Evolutionary conservation across 352 stramenopile species (phyloP), one percentile per base, ranked within the genome.

Genomic region (Pythium oligandrum): DNA sequence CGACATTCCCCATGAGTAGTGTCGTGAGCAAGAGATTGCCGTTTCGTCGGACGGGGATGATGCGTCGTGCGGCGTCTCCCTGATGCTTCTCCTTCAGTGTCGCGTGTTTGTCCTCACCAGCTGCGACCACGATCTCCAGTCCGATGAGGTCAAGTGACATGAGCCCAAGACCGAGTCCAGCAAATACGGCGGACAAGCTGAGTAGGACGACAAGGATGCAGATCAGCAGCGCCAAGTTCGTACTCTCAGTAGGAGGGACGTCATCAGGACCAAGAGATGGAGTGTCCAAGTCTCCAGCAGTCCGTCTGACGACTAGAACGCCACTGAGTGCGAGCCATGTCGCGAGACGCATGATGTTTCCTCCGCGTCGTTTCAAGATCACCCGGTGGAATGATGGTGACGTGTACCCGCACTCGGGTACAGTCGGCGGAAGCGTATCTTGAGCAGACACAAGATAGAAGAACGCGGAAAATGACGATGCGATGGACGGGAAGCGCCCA

Each of bases 141-240:
- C 93, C 95, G 30, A 96, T 98, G 53, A 96, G 93, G 71, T 99
- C 96, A 6, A 99, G 79, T 12, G 93, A 96, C 82, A 99, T 97
- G 51, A 99, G 75, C 4, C 96, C 96, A 12, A 99, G 80, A 1
- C 95, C 98, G 17, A 99, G 73, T 0, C 96, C 96, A 6, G 78
- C 88, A 59, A 98, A 99, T 10, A 96, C 64, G 12, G 78, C 94
- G 0, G 95, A 98, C 30, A 98, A 68, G 17, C 48, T 51, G 35
- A 96, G 70, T 30, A 95, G 68, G 37, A 83, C n/a, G 32, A 79
- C 58, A 26, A 93, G 55, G 2, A 55, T 68, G 12, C 59, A 56
- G 47, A 89, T 70, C 51, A 86, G 72, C 46, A 83, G 64, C 26
- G 63, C 66, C n/a, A 51, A 6, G 45, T n/a, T n/a, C 45, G 7